phyloP scores from a whole-genome alignment of 163 green algal genomes.

The Scenedesmus sp. region DNA sequence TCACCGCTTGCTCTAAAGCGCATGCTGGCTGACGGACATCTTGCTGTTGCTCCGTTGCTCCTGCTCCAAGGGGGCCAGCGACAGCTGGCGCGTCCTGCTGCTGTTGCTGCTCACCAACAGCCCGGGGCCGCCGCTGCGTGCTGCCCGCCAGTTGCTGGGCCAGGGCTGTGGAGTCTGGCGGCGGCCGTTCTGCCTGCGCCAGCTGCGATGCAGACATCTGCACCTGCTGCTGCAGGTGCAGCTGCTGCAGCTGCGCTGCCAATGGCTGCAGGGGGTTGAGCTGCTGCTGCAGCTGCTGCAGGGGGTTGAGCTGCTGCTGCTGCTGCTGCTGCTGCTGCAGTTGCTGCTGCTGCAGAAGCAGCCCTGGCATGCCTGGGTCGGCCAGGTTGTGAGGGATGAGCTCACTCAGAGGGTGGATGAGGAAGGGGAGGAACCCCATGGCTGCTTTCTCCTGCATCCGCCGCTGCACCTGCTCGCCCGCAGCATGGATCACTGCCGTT shows the following conservation, averaged over 20 bases:
- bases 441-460: conserved; percentile 63
- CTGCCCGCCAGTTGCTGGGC: neutral
- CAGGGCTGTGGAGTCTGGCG: neutral
- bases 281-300: conserved; percentile 20
- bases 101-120: neutral
- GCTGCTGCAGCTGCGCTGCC: neutral
- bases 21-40: neutral
- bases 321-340: no score
- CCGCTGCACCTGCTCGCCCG: conserved; percentile 66
- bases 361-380: neutral
- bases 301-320: no score
- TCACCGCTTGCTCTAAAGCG: neutral
- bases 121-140: neutral
- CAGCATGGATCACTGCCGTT: conserved; percentile 69
- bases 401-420: conserved; percentile 59
- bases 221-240: conserved; percentile 19
- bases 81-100: conserved; percentile 7
- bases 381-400: conserved; percentile 41
- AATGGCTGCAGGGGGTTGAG: neutral
- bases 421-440: conserved; percentile 62
- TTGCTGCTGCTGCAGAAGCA: conserved; percentile 25
- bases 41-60: neutral
- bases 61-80: neutral
- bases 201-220: conserved; percentile 47
- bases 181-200: conserved; percentile 31